Evolutionary conservation across 2,329 filamentous ascomycete species (phyloP).

Genomic region (Ophiostoma quercus): DNA sequence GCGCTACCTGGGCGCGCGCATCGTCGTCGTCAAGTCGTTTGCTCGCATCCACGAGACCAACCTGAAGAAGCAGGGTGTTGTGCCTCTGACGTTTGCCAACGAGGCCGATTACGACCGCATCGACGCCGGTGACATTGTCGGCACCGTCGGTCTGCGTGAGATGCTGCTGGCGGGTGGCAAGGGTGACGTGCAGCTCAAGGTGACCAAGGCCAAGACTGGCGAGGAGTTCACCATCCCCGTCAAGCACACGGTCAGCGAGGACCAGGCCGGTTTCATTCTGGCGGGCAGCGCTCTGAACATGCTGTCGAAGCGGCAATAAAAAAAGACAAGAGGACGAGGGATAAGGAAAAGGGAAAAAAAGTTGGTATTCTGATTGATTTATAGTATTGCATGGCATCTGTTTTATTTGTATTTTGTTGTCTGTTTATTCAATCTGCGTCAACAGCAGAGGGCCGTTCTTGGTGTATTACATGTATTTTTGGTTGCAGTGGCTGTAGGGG

Average conservation of each 20-base stretch:
- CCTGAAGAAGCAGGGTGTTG: constrained; percentile 93
- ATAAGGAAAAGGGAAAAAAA: background rate
- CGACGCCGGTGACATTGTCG: constrained; percentile 74
- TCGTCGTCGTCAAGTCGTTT: constrained; percentile 76
- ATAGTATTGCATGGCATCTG: constrained; percentile 8
- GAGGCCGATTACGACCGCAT: constrained; percentile 85
- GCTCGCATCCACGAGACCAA: constrained; percentile 91
- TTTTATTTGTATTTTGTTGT: background rate
- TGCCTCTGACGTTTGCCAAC: constrained; percentile 84
- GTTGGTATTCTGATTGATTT: background rate
- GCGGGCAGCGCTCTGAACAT: constrained; percentile 92
- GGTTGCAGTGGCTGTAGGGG: background rate
- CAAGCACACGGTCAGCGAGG: constrained; percentile 81
- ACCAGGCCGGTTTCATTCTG: constrained; percentile 87
- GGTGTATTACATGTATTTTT: background rate
- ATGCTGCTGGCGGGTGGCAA: constrained; percentile 72
- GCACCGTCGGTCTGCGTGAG: constrained; percentile 76
- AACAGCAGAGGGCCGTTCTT: background rate
- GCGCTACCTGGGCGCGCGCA: constrained; percentile 73
- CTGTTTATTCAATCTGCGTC: background rate
- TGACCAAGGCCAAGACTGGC: constrained; percentile 58
- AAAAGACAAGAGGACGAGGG: background rate
- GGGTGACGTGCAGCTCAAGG: constrained; percentile 65
- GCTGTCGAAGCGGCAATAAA: constrained; percentile 55
- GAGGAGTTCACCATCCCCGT: constrained; percentile 66